phyloP scores from a whole-genome alignment of 2,329 filamentous ascomycete genomes.

The Xylaria sp. region DNA sequence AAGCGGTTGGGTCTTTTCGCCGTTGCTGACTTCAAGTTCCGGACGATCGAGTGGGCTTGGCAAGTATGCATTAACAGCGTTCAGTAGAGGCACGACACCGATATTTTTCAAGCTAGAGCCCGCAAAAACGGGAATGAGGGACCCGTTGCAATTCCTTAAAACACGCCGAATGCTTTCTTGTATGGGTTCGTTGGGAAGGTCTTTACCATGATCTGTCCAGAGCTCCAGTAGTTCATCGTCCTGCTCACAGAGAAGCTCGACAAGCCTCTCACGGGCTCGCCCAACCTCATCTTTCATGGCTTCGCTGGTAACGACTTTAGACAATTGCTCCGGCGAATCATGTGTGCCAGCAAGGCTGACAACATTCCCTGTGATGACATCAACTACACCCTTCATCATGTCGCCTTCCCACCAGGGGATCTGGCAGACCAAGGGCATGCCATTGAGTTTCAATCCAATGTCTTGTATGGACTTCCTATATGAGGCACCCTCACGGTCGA shows the following conservation, averaged over 20 bases:
- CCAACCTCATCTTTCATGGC: slow-evolving; percentile 69
- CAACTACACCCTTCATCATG: slow-evolving; percentile 80
- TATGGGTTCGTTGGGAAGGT: slow-evolving; percentile 72
- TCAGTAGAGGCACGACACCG: slow-evolving; percentile 88
- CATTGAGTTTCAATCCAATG: slow-evolving; percentile 77
- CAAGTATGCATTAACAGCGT: slow-evolving; percentile 85
- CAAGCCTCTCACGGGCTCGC: slow-evolving; percentile 74
- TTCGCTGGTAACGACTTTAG: slow-evolving; percentile 58
- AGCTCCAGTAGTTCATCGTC: slow-evolving; percentile 86
- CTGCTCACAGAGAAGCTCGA: slow-evolving; percentile 86
- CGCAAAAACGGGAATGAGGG: slow-evolving; percentile 84
- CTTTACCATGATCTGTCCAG: slow-evolving; percentile 78
- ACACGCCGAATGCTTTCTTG: slow-evolving; percentile 75
- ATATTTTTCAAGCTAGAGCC: slow-evolving; percentile 94
- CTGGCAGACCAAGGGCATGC: slow-evolving; percentile 90
- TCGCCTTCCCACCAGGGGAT: slow-evolving; percentile 93
- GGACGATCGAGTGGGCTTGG: slow-evolving; percentile 82
- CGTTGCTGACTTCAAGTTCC: slow-evolving; percentile 77
- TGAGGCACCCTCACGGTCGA: slow-evolving; percentile 80
- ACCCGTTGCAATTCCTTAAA: slow-evolving; percentile 70
- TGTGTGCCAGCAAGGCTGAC: slow-evolving; percentile 69
- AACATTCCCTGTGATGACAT: slow-evolving; percentile 77
- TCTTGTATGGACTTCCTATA: slow-evolving; percentile 88
- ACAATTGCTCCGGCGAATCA: slow-evolving; percentile 45
- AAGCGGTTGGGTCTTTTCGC: slow-evolving; percentile 56